phyloP scores from a whole-genome alignment of 352 stramenopile species.

The Pythium dissotocum region DNA sequence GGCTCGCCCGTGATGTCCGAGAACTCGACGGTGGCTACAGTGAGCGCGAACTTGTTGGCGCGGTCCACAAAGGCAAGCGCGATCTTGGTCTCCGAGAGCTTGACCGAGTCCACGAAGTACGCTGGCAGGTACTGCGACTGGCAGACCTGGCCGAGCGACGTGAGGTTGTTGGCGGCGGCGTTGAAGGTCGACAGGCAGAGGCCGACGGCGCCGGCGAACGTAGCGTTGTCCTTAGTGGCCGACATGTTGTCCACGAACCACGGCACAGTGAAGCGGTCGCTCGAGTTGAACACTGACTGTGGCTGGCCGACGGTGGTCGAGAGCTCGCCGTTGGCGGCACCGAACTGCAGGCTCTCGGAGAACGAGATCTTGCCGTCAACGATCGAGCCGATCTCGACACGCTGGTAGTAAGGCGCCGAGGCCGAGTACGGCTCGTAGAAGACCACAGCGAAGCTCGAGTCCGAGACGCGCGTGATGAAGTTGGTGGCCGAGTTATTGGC shows the following conservation, averaged over 20 bases:
- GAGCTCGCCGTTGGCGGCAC: constrained; percentile 34
- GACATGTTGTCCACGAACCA: constrained; percentile 60
- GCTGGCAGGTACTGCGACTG: constrained; percentile 55
- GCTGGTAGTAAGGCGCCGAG: constrained; percentile 52
- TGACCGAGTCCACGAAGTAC: constrained; percentile 74
- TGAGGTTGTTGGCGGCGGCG: constrained; percentile 33
- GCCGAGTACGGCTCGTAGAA: constrained; percentile 71
- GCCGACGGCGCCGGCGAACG: constrained; percentile 40
- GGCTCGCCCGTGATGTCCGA: constrained; percentile 48
- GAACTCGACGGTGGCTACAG: constrained; percentile 67
- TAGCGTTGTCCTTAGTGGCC: constrained; percentile 52
- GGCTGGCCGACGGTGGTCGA: constrained; percentile 60
- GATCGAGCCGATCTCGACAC: constrained; percentile 53
- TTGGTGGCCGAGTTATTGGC: constrained; percentile 67
- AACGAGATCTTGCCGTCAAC: constrained; percentile 52
- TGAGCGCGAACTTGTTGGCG: constrained; percentile 76
- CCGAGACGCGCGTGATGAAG: constrained; percentile 67
- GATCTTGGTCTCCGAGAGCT: constrained; percentile 60
- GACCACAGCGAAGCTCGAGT: constrained; percentile 57
- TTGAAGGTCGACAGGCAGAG: constrained; percentile 60
- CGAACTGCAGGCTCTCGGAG: constrained; percentile 55
- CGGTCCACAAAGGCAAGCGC: constrained; percentile 71
- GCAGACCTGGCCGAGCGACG: constrained; percentile 40
- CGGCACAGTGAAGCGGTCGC: constrained; percentile 59
- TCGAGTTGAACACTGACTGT: constrained; percentile 63